These are phyloP conservation scores for Clitopilus hobsonii DNA, from an alignment of 768 basidiomycete genomes.

Conservation along the genomic window DNA sequence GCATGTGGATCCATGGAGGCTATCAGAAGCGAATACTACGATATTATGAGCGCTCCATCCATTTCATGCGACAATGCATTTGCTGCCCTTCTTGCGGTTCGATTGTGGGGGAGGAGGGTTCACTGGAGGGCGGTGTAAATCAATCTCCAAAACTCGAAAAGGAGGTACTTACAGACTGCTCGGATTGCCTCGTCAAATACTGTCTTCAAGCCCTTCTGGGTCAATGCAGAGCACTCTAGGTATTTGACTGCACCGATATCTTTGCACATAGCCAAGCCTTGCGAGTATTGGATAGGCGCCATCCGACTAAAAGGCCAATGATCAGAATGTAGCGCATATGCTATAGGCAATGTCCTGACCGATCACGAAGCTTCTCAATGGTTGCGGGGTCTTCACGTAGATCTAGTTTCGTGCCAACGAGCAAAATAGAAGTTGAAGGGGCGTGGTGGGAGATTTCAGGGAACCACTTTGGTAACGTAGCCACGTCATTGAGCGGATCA, in stretches of 20 bases:
- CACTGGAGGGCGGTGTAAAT: constrained; percentile 37
- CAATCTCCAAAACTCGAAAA: background rate
- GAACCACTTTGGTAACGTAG: constrained; percentile 64
- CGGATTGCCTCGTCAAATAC: constrained; percentile 99
- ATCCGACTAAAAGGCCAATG: constrained; percentile 59
- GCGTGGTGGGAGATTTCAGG: constrained; percentile 98
- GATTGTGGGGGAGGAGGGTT: constrained; percentile 66
- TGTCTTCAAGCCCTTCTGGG: constrained; percentile 97
- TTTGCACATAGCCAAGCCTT: constrained; percentile 86
- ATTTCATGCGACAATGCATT: constrained; percentile 71
- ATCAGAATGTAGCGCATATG: background rate
- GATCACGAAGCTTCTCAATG: constrained; percentile 88
- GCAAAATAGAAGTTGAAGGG: constrained; percentile 86
- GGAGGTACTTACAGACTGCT: constrained; percentile 73
- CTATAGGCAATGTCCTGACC: constrained; percentile 38
- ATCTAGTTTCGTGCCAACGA: constrained; percentile 97
- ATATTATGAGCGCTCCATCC: background rate
- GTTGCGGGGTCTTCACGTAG: constrained; percentile 92
- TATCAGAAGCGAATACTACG: background rate
- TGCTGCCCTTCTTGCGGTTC: constrained; percentile 34
- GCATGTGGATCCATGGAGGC: background rate
- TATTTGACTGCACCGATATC: constrained; percentile 97
- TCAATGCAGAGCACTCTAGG: constrained; percentile 91
- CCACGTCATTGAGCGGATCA: background rate
- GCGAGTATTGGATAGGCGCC: constrained; percentile 89